Conservation (phyloP, 148 eudicot species). For the Rhododendron henanense region DNA sequence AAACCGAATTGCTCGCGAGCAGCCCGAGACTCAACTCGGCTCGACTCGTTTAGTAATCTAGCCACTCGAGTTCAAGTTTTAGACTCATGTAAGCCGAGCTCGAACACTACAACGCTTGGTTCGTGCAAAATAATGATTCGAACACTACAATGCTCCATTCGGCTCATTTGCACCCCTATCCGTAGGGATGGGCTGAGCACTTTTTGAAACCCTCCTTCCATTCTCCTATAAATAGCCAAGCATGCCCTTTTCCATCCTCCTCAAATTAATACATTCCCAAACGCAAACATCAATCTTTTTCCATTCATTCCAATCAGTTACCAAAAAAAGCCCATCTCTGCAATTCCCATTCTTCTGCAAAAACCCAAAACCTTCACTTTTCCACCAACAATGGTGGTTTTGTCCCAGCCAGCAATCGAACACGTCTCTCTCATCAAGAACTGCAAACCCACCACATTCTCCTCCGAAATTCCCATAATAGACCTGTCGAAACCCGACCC, state of each 20-base stretch:
- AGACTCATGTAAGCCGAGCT: not conserved
- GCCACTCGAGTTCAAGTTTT: not conserved
- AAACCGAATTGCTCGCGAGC: not conserved
- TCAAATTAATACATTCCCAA: not conserved
- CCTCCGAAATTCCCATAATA: slow-evolving; percentile 29
- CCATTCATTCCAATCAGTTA: not conserved
- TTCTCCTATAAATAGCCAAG: slow-evolving; percentile 32
- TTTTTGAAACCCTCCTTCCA: not conserved
- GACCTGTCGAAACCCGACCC: slow-evolving; percentile 52
- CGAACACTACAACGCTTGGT: not conserved
- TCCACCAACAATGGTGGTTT: slow-evolving; percentile 33
- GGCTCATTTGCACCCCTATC: not conserved
- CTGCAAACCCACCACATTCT: slow-evolving; percentile 24
- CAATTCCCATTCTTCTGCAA: not conserved
- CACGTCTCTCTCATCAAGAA: slow-evolving; percentile 25
- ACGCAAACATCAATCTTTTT: not conserved
- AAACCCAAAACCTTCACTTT: not conserved
- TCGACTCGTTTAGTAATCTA: too few relatives aligned
- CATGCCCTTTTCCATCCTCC: not conserved
- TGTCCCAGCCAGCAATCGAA: slow-evolving; percentile 37
- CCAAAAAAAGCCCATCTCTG: not conserved
- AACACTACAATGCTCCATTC: not conserved
- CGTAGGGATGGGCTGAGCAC: not conserved
- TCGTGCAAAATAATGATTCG: too few relatives aligned
- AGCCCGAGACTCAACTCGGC: not conserved